A percentile compares a stretch with the other conserved stretches of the same genome.
Evolutionary conservation across 371 early-diverging fungal species (phyloP).

Genomic region (Mucor plumbeus): DNA sequence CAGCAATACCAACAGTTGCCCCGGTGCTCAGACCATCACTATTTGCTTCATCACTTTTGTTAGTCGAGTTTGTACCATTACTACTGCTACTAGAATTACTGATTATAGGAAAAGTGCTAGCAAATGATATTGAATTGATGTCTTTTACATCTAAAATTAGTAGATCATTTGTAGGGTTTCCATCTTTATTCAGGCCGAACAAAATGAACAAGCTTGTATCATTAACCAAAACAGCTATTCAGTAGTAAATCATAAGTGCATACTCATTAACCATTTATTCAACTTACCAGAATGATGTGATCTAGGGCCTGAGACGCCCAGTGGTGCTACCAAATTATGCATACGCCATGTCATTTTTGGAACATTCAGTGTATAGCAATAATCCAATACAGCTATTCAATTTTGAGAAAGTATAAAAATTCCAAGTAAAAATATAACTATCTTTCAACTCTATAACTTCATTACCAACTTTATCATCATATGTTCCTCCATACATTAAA

Average conservation of each 20-base stretch:
- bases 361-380: slow-evolving; percentile 12
- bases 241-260: neutral
- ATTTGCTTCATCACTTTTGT: neutral
- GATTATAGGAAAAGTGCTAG: neutral
- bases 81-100: neutral
- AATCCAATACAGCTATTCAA: slow-evolving; percentile 2
- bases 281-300: slow-evolving; percentile 7
- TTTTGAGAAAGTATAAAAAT: neutral
- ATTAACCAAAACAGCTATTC: slow-evolving; percentile 10
- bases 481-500: slow-evolving; percentile 10
- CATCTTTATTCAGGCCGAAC: neutral
- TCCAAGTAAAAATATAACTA: neutral
- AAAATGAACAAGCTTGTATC: slow-evolving; percentile 6
- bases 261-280: neutral
- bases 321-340: neutral
- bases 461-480: slow-evolving; percentile 1
- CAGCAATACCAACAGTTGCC: slow-evolving; percentile 6
- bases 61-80: neutral
- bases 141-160: slow-evolving; percentile 8
- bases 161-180: neutral
- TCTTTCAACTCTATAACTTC: neutral
- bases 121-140: neutral
- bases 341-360: neutral
- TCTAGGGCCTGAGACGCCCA: neutral
- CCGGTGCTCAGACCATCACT: slow-evolving; percentile 1